Evolutionary conservation across 441 rosid species (phyloP).

Genomic region (Gossypium davidsonii): DNA sequence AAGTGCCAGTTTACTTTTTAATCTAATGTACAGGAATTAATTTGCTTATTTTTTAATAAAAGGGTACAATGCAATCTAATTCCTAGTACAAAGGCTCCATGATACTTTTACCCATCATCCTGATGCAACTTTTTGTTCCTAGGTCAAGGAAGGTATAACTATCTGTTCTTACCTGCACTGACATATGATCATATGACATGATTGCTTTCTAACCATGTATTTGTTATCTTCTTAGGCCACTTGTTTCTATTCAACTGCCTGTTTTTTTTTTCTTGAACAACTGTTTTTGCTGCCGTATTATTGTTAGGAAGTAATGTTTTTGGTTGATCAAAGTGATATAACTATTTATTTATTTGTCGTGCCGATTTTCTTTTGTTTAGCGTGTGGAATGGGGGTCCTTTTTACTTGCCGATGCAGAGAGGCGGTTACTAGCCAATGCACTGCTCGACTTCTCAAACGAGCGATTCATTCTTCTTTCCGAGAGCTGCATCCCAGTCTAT

Average conservation of each 20-base stretch:
- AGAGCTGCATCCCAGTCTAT: constrained; percentile 87
- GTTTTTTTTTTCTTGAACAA: neutral
- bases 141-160: neutral
- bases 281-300: neutral
- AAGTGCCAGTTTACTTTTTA: too few relatives aligned
- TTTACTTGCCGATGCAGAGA: constrained; percentile 70
- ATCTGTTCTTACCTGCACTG: neutral
- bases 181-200: neutral
- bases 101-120: neutral
- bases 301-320: neutral
- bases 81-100: too few relatives aligned
- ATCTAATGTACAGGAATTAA: too few relatives aligned
- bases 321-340: neutral
- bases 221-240: neutral
- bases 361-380: constrained; percentile 27
- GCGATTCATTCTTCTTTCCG: constrained; percentile 83
- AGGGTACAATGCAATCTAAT: too few relatives aligned
- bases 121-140: neutral
- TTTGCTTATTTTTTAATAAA: too few relatives aligned
- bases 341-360: neutral
- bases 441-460: constrained; percentile 80
- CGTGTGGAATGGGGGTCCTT: constrained; percentile 76
- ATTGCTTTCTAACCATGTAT: neutral
- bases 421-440: constrained; percentile 84
- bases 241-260: neutral